Percentiles rank a stretch among this genome's conserved stretches.
These are phyloP conservation scores for Hygrophorus russula DNA, from an alignment of 768 basidiomycete species.

Conservation along the genomic window DNA sequence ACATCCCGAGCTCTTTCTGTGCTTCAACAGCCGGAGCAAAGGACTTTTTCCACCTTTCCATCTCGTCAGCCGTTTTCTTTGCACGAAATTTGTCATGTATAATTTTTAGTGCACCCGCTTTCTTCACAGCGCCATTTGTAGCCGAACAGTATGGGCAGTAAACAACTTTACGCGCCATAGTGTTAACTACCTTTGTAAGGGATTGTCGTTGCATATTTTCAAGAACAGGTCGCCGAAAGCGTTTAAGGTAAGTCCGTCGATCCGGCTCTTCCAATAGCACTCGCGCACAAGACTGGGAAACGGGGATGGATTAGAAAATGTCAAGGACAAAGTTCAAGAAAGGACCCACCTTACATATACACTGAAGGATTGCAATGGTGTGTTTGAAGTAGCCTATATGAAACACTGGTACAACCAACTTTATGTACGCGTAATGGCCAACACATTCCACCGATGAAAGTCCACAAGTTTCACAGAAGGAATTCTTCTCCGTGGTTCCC, in stretches of 20 bases:
- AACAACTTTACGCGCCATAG: conserved; percentile 78
- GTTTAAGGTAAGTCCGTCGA: conserved; percentile 70
- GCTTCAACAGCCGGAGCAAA: conserved; percentile 77
- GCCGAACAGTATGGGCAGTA: conserved; percentile 91
- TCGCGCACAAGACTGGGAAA: conserved; percentile 74
- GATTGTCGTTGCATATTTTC: conserved; percentile 87
- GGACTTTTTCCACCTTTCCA: conserved; percentile 77
- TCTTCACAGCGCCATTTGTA: conserved; percentile 93
- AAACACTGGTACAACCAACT: conserved; percentile 91
- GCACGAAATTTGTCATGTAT: conserved; percentile 96
- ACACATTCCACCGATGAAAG: conserved; percentile 89
- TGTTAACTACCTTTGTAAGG: conserved; percentile 76
- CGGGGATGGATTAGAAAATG: conserved; percentile 1
- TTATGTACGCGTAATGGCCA: conserved; percentile 98
- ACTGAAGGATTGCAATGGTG: conserved; percentile 84
- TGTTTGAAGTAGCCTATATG: conserved; percentile 99
- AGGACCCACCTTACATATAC: conserved; percentile 82
- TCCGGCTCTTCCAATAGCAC: conserved; percentile 85
- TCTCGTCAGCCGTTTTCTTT: conserved; percentile 82
- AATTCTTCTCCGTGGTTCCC: conserved; percentile 92
- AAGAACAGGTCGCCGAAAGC: conserved; percentile 83
- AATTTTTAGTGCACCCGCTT: conserved; percentile 89
- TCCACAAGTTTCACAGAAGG: conserved; percentile 92
- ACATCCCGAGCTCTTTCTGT: conserved; percentile 76
- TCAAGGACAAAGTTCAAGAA: neutral